These are phyloP conservation scores for Eimeria maxima DNA, from an alignment of 169 alveolate genomes.

Conservation along the genomic window DNA sequence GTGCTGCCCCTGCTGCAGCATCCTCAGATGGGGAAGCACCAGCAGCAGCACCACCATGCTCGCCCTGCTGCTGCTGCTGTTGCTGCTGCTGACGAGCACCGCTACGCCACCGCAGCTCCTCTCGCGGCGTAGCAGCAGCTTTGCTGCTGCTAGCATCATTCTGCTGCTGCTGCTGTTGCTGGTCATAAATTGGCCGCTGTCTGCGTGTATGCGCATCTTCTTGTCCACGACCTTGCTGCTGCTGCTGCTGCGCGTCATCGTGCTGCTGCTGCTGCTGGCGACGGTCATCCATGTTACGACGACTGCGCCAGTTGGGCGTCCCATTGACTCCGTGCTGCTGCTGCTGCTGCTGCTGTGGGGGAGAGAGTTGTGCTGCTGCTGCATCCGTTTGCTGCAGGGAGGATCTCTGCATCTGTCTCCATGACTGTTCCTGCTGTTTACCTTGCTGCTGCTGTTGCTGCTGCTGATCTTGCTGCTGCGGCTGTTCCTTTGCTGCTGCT, in stretches of 20 bases:
- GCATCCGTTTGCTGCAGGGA: not conserved
- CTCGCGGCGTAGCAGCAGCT: constrained; percentile 46
- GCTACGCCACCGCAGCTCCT: constrained; percentile 27
- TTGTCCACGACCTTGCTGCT: constrained; percentile 18
- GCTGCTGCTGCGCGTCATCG: constrained; percentile 23
- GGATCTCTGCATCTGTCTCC: not conserved
- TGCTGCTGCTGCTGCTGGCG: constrained; percentile 53
- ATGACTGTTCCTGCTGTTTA: constrained; percentile 42
- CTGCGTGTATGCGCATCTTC: not conserved
- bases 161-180: constrained; percentile 52
- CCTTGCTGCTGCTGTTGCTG: constrained; percentile 61
- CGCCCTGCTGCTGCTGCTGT: constrained; percentile 9
- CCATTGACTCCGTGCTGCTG: constrained; percentile 9
- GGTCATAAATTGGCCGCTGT: constrained; percentile 12
- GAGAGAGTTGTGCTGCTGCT: constrained; percentile 34
- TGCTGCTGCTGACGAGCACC: constrained; percentile 46
- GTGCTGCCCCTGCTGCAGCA: not conserved
- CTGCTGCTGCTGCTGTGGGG: not conserved
- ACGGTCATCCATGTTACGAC: not conserved
- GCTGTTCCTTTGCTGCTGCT: constrained; percentile 8
- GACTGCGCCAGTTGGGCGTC: constrained; percentile 24
- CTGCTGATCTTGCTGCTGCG: constrained; percentile 41
- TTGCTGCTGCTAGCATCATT: not conserved
- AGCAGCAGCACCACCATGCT: not conserved
- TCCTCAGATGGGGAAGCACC: not conserved